A percentile compares a stretch with the other conserved stretches of the same genome.
Conservation (phyloP, 1,284 basidiomycete genomes). For the Polyporus tsugae region DNA sequence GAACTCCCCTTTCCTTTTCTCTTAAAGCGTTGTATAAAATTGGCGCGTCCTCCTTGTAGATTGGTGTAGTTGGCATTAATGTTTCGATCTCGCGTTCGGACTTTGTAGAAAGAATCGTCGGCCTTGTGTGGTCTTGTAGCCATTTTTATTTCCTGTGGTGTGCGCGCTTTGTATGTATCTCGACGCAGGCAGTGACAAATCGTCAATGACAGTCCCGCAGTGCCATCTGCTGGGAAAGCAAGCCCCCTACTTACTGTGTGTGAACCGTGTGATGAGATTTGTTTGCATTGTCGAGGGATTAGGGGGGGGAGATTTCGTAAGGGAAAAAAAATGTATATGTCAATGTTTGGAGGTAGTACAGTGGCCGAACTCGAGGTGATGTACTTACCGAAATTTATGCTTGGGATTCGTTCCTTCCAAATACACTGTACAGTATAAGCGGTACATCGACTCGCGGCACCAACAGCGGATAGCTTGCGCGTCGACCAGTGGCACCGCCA, state of each 20-base stretch:
- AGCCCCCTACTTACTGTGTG: background rate
- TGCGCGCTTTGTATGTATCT: slow-evolving; percentile 12
- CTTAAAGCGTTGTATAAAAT: background rate
- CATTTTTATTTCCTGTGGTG: background rate
- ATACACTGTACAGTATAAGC: too few species aligned
- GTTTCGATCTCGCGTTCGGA: background rate
- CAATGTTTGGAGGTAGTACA: too few species aligned
- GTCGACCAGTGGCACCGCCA: too few species aligned
- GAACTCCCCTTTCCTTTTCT: background rate
- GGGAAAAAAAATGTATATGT: too few species aligned
- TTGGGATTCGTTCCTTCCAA: too few species aligned
- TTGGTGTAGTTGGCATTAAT: background rate
- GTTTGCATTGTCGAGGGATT: too few species aligned
- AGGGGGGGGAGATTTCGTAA: too few species aligned
- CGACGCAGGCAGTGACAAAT: background rate
- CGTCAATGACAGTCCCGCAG: background rate
- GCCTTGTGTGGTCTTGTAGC: background rate
- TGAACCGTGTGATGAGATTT: background rate
- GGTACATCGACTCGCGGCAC: too few species aligned
- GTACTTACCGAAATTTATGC: too few species aligned
- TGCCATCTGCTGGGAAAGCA: background rate
- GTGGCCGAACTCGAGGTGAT: too few species aligned
- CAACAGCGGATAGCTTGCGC: too few species aligned
- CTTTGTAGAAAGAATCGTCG: background rate
- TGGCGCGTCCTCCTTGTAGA: background rate